These are phyloP conservation scores for Microdochium paspali DNA, from an alignment of 2,329 filamentous ascomycete genomes.

Conservation along the genomic window DNA sequence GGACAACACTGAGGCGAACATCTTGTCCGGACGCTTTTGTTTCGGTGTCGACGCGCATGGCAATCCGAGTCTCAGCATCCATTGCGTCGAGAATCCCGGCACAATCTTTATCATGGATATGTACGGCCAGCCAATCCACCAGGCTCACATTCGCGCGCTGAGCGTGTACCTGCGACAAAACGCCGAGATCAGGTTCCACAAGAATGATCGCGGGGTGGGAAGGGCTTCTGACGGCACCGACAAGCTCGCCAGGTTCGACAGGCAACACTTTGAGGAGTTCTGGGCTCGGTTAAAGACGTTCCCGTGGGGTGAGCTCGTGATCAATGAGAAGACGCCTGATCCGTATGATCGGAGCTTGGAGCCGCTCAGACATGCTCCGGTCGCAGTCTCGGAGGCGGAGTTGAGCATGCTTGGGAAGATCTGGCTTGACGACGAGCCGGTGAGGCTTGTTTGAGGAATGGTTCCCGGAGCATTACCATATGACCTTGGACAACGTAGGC, in stretches of 20 bases:
- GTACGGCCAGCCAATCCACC: background rate
- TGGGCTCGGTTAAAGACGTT: background rate
- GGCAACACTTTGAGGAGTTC: background rate
- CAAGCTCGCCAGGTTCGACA: background rate
- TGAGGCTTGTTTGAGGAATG: too few species aligned
- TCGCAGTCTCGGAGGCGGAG: background rate
- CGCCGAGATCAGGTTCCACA: background rate
- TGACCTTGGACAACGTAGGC: too few species aligned
- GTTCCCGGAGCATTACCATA: too few species aligned
- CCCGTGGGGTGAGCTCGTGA: background rate
- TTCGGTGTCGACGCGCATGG: background rate
- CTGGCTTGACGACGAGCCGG: background rate
- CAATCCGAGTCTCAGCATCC: background rate
- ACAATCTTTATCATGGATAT: background rate
- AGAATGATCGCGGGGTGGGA: background rate
- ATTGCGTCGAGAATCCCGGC: background rate
- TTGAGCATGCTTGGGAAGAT: background rate
- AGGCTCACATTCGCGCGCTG: background rate
- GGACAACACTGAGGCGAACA: background rate
- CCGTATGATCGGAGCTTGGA: background rate
- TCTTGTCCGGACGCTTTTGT: background rate
- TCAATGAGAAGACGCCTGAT: background rate
- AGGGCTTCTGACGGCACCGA: background rate
- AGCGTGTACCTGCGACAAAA: background rate
- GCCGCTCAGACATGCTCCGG: background rate